A percentile compares a stretch with the other conserved stretches of the same genome.
phyloP scores from a whole-genome alignment of 164 flowering plant genomes.

The Macadamia tetraphylla region DNA sequence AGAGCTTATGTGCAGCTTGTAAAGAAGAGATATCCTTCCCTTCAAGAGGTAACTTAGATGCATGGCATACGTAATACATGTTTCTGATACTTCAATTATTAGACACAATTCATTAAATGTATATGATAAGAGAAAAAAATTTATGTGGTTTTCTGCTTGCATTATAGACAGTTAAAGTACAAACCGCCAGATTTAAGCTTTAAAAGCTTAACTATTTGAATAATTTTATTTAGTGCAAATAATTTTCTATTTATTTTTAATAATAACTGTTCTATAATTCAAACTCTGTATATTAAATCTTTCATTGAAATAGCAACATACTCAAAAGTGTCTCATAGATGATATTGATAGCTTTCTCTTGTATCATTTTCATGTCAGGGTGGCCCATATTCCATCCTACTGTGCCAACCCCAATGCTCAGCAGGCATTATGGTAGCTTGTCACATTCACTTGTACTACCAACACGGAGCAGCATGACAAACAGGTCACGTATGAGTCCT shows the following conservation, averaged over 20 bases:
- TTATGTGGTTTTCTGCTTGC: neutral
- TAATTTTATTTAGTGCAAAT: neutral
- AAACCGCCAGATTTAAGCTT: neutral
- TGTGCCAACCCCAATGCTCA: conserved; percentile 30
- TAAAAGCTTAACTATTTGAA: neutral
- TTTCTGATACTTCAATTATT: neutral
- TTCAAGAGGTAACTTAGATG: conserved; percentile 15
- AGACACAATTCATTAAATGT: neutral
- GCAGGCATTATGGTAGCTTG: conserved; percentile 38
- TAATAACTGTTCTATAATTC: neutral
- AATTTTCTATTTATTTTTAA: neutral
- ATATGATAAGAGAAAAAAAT: neutral
- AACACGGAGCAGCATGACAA: conserved; percentile 2
- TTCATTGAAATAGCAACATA: neutral
- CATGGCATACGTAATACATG: neutral
- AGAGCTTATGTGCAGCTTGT: conserved; percentile 19
- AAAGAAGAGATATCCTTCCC: conserved; percentile 14
- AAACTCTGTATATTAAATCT: neutral
- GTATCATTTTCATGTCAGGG: conserved; percentile 7
- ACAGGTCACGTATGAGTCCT: conserved; percentile 19
- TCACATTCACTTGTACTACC: conserved; percentile 25
- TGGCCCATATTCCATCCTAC: conserved; percentile 20
- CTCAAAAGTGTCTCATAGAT: neutral
- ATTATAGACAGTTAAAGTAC: neutral
- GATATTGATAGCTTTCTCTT: neutral